Percentiles rank a stretch among this genome's conserved stretches.
phyloP scores from a whole-genome alignment of 768 basidiomycete genomes.

The Rhodotorula kratochvilovae region DNA sequence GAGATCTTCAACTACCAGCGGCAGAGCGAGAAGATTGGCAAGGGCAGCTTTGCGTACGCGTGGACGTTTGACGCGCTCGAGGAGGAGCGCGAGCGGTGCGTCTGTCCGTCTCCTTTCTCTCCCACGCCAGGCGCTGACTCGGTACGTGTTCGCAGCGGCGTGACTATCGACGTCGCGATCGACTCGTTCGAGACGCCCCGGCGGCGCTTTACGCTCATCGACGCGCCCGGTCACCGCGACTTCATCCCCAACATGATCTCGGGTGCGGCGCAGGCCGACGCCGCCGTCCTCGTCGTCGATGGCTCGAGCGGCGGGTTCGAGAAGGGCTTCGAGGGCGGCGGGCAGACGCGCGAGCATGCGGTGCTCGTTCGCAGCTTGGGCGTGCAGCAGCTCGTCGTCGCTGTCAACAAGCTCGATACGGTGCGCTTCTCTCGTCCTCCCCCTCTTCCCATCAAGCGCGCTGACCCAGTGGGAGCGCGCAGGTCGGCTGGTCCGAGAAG shows the following conservation, averaged over 20 bases:
- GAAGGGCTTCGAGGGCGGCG: conserved; percentile 86
- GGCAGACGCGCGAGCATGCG: conserved; percentile 92
- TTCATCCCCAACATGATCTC: conserved; percentile 99
- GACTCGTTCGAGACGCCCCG: conserved; percentile 62
- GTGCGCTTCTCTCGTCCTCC: conserved; percentile 43
- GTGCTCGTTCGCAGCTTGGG: conserved; percentile 86
- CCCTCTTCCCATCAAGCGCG: background rate
- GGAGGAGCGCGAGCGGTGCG: conserved; percentile 87
- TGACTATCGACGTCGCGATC: conserved; percentile 94
- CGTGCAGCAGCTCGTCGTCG: conserved; percentile 82
- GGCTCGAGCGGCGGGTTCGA: conserved; percentile 88
- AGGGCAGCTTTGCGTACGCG: conserved; percentile 94
- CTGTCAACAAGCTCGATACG: conserved; percentile 91
- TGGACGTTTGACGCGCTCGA: conserved; percentile 91
- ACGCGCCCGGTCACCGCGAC: conserved; percentile 94
- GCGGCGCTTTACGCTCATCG: conserved; percentile 82
- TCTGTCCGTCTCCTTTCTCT: background rate
- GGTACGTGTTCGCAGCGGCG: conserved; percentile 59
- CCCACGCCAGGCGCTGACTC: no score
- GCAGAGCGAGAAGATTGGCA: conserved; percentile 81
- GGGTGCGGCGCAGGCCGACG: conserved; percentile 93
- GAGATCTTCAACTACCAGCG: conserved; percentile 76
- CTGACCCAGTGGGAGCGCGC: background rate
- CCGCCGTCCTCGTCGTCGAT: conserved; percentile 88
- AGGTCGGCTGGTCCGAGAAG: conserved; percentile 67